These are phyloP conservation scores for Suillus hirtellus DNA, from an alignment of 768 basidiomycete genomes.

Conservation along the genomic window DNA sequence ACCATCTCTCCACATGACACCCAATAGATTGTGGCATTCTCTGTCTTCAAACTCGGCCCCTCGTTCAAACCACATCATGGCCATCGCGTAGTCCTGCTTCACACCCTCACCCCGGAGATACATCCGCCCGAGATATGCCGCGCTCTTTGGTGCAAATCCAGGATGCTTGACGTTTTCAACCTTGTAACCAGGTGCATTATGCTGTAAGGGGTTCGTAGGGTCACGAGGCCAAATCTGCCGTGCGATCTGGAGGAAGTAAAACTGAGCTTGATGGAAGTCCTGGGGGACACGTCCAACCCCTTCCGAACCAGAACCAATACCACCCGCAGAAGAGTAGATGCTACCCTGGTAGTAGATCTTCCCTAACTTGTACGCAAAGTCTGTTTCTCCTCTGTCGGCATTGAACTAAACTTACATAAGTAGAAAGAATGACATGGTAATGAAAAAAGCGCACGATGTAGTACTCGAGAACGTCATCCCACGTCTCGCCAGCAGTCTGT, in stretches of 20 bases:
- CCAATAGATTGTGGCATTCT: slow-evolving; percentile 88
- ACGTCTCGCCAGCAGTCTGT: slow-evolving; percentile 87
- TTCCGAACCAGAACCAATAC: slow-evolving; percentile 84
- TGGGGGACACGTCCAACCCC: slow-evolving; percentile 88
- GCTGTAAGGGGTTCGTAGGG: slow-evolving; percentile 53
- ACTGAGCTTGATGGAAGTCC: slow-evolving; percentile 71
- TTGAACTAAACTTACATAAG: slow-evolving; percentile 65
- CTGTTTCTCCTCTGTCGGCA: slow-evolving; percentile 86
- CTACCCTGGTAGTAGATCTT: slow-evolving; percentile 96
- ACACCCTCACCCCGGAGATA: slow-evolving; percentile 91
- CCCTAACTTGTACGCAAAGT: slow-evolving; percentile 91
- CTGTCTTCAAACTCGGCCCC: slow-evolving; percentile 79
- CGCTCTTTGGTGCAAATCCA: slow-evolving; percentile 73
- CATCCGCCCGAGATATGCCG: slow-evolving; percentile 92
- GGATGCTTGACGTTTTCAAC: slow-evolving; percentile 52
- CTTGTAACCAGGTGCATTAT: slow-evolving; percentile 43
- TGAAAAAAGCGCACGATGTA: slow-evolving; percentile 60
- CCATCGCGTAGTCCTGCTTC: slow-evolving; percentile 68
- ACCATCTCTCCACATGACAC: slow-evolving; percentile 91
- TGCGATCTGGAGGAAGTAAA: slow-evolving; percentile 85
- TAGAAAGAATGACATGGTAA: background rate
- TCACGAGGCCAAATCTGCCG: slow-evolving; percentile 89
- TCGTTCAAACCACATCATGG: slow-evolving; percentile 94
- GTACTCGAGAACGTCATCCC: slow-evolving; percentile 91
- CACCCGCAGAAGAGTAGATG: slow-evolving; percentile 78